Evolutionary conservation across 306 rosid genomes (phyloP).

Genomic region (Quercus gilva): DNA sequence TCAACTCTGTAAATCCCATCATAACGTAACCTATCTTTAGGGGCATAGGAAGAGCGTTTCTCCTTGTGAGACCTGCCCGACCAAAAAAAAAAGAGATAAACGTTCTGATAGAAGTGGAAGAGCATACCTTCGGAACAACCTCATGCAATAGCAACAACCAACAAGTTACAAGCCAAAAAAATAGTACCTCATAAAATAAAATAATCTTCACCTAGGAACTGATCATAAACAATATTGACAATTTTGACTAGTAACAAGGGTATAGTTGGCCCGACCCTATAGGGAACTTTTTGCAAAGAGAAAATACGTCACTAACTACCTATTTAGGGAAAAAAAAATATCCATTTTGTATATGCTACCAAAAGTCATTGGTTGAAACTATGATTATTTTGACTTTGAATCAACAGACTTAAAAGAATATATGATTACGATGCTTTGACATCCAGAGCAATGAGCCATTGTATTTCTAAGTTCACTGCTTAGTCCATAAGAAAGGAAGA

Average conservation of each 20-base stretch:
- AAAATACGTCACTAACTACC: neutral
- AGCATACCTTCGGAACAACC: neutral
- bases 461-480: neutral
- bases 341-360: neutral
- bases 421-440: neutral
- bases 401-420: neutral
- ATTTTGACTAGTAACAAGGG: neutral
- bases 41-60: conserved; percentile 82
- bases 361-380: neutral
- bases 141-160: neutral
- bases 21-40: conserved; percentile 59
- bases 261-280: neutral
- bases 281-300: neutral
- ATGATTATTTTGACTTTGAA: neutral
- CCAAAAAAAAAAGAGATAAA: neutral
- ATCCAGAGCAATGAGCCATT: neutral
- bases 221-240: too few species aligned
- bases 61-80: conserved; percentile 65
- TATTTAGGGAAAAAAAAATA: too few species aligned
- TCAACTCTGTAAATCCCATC: conserved; percentile 83
- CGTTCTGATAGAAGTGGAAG: neutral
- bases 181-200: neutral
- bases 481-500: neutral
- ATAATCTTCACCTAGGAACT: too few species aligned
- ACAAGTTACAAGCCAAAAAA: neutral